These are phyloP conservation scores for Cylindrotheca fusiformis DNA, from an alignment of 108 stramenopile species.

Conservation along the genomic window DNA sequence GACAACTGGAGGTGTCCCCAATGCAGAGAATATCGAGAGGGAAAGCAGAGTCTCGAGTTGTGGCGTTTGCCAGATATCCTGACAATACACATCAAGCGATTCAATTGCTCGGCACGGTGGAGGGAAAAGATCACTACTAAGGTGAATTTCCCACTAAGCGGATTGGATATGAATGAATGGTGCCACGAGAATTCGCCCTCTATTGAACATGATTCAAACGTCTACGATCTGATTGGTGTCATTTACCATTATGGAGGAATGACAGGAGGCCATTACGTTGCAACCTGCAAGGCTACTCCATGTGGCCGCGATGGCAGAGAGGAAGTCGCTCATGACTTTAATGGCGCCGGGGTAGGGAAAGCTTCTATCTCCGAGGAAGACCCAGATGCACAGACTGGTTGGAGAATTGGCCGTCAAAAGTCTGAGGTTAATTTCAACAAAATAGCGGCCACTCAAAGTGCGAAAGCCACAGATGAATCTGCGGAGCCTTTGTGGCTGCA, in stretches of 20 bases:
- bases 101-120: conserved; percentile 89
- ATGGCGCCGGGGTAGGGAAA: conserved; percentile 47
- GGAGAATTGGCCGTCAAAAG: conserved; percentile 68
- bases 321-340: conserved; percentile 80
- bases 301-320: conserved; percentile 83
- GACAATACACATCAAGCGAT: conserved; percentile 94
- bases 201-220: conserved; percentile 39
- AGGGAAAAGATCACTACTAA: conserved; percentile 92
- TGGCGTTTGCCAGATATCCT: conserved; percentile 92
- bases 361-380: conserved; percentile 41
- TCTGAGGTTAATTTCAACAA: conserved; percentile 50
- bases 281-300: conserved; percentile 82
- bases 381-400: conserved; percentile 46
- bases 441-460: conserved; percentile 31
- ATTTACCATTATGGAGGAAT: conserved; percentile 96
- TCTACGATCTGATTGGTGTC: conserved; percentile 92
- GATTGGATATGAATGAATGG: conserved; percentile 87
- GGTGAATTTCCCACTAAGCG: conserved; percentile 91
- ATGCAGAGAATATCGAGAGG: conserved; percentile 86
- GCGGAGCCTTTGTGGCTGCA: conserved; percentile 90
- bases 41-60: conserved; percentile 81
- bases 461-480: conserved; percentile 58
- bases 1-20: conserved; percentile 72
- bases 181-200: conserved; percentile 65
- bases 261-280: conserved; percentile 97